Conservation (phyloP, 2,329 filamentous ascomycete species). For the Sarocladiaceae sp. region DNA sequence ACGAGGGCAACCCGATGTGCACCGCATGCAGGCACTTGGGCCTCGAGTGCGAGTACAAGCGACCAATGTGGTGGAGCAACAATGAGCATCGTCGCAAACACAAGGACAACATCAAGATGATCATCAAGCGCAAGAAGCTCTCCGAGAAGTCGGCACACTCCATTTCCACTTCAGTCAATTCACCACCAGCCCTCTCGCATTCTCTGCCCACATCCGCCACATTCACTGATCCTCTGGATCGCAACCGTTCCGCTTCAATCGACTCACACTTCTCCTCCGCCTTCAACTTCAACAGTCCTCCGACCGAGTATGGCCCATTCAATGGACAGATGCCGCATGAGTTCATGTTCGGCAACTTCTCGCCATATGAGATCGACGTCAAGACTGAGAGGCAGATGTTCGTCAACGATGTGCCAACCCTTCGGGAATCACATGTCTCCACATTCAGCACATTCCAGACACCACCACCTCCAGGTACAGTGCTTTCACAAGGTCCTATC, state of each 20-base stretch:
- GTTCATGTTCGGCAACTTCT: slow-evolving; percentile 54
- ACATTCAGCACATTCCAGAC: slow-evolving; percentile 90
- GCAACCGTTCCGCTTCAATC: slow-evolving; percentile 71
- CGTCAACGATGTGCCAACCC: slow-evolving; percentile 82
- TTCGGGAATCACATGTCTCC: slow-evolving; percentile 81
- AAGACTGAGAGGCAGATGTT: slow-evolving; percentile 94
- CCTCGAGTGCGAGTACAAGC: slow-evolving; percentile 90
- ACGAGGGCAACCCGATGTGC: slow-evolving; percentile 59
- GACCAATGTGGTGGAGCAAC: slow-evolving; percentile 97
- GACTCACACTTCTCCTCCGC: slow-evolving; percentile 72
- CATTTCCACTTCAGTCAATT: slow-evolving; percentile 54
- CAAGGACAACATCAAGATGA: slow-evolving; percentile 94
- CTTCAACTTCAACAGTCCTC: slow-evolving; percentile 69
- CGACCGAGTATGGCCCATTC: slow-evolving; percentile 56
- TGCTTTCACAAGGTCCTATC: slow-evolving; percentile 57
- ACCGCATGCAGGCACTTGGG: slow-evolving; percentile 70
- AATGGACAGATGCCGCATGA: slow-evolving; percentile 59
- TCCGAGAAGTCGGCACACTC: slow-evolving; percentile 70
- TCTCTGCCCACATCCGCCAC: slow-evolving; percentile 78
- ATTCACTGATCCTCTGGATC: slow-evolving; percentile 69
- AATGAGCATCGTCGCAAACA: slow-evolving; percentile 78
- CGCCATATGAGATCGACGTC: slow-evolving; percentile 91
- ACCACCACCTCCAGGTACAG: slow-evolving; percentile 65
- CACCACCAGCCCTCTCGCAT: slow-evolving; percentile 75
- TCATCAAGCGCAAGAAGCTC: slow-evolving; percentile 96